Evolutionary conservation across 345 rosid species (phyloP).

Genomic region (Lepidium didymum): DNA sequence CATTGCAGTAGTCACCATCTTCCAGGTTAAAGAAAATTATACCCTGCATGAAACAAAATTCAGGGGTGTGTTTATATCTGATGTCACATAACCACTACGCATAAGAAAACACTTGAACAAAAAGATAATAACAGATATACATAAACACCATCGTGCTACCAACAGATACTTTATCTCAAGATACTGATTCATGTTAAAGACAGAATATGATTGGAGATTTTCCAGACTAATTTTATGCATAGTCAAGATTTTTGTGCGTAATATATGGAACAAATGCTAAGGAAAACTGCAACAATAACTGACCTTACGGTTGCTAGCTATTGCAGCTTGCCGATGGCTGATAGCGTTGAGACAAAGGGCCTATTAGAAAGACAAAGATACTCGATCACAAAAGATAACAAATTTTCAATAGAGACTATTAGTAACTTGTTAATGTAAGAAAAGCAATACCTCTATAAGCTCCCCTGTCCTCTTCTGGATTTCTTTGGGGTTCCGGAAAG

Average conservation of each 20-base stretch:
- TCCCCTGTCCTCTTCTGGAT: conserved; percentile 75
- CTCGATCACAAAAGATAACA: conserved; percentile 3
- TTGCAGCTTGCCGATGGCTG: conserved; percentile 62
- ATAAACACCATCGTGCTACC: neutral
- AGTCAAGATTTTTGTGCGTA: neutral
- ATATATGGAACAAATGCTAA: conserved; percentile 4
- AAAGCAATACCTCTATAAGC: conserved; percentile 65
- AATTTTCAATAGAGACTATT: conserved; percentile 1
- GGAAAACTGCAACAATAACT: conserved; percentile 22
- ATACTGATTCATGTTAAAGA: conserved; percentile 10
- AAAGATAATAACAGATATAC: neutral
- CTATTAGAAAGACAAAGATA: conserved; percentile 40
- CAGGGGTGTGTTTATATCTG: neutral
- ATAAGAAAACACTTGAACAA: conserved; percentile 3
- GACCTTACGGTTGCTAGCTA: conserved; percentile 90
- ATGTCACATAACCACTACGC: neutral
- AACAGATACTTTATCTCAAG: neutral
- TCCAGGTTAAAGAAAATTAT: conserved; percentile 66
- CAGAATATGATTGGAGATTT: neutral
- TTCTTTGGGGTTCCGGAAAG: conserved; percentile 59
- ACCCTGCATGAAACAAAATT: conserved; percentile 48
- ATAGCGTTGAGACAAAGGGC: conserved; percentile 68
- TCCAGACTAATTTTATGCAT: neutral
- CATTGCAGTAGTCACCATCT: conserved; percentile 32
- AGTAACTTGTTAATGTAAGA: conserved; percentile 20